Evolutionary conservation across 2,329 filamentous ascomycete species (phyloP).

Genomic region (Aspergillus hortae): DNA sequence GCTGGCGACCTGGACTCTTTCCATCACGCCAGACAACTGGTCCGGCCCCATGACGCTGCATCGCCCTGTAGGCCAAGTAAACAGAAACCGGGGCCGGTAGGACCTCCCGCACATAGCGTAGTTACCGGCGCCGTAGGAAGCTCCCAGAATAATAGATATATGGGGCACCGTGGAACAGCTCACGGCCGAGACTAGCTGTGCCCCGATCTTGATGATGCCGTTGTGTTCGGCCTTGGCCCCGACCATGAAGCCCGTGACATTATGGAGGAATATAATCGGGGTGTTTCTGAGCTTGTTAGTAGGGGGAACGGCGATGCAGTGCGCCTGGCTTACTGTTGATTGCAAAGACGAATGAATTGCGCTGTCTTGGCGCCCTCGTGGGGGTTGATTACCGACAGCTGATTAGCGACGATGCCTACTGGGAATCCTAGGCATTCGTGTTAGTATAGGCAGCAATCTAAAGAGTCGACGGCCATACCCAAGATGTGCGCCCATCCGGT

Average conservation of each 20-base stretch:
- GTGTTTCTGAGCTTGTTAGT: constrained; percentile 21
- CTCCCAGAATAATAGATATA: constrained; percentile 44
- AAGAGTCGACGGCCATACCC: neutral
- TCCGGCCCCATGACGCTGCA: constrained; percentile 44
- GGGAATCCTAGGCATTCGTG: constrained; percentile 22
- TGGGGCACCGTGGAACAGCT: constrained; percentile 43
- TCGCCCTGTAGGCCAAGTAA: constrained; percentile 39
- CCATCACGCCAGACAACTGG: constrained; percentile 41
- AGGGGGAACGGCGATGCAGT: neutral
- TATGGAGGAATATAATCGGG: constrained; percentile 47
- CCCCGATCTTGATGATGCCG: constrained; percentile 44
- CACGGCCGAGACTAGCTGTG: constrained; percentile 45
- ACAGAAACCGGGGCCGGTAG: constrained; percentile 43
- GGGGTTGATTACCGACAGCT: constrained; percentile 39
- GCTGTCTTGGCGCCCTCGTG: constrained; percentile 41
- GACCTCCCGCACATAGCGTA: constrained; percentile 47
- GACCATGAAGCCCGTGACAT: constrained; percentile 50
- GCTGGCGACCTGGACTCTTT: constrained; percentile 26
- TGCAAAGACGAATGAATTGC: constrained; percentile 45
- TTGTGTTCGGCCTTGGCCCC: constrained; percentile 44
- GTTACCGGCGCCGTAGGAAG: constrained; percentile 47
- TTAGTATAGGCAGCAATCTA: no score
- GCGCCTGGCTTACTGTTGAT: constrained; percentile 33
- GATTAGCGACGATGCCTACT: constrained; percentile 42
- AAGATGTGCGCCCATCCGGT: neutral